These are phyloP conservation scores for Sphagnum fallax DNA, from an alignment of 228 moss, liverwort and hornwort species.

Conservation along the genomic window DNA sequence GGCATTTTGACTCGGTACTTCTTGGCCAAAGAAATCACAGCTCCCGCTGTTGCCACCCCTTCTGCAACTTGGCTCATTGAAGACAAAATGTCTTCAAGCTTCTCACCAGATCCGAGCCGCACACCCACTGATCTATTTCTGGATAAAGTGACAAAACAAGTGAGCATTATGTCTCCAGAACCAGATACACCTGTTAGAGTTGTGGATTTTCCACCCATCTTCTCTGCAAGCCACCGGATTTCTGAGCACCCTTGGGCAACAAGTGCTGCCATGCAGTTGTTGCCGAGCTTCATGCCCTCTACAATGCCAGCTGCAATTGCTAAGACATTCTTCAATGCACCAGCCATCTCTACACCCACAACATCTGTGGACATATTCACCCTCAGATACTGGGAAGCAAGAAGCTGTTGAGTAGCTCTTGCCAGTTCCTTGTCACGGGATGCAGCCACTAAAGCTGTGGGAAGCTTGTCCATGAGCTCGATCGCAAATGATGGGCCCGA, in stretches of 20 bases:
- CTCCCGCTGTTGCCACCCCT: constrained; percentile 91
- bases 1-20: constrained; percentile 99
- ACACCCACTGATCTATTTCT: constrained; percentile 87
- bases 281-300: constrained; percentile 91
- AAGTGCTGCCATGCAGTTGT: constrained; percentile 95
- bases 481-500: constrained; percentile 91
- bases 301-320: constrained; percentile 95
- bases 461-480: constrained; percentile 93
- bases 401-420: constrained; percentile 73
- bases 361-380: constrained; percentile 85
- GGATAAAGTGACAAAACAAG: constrained; percentile 82
- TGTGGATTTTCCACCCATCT: constrained; percentile 90
- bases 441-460: constrained; percentile 87
- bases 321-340: constrained; percentile 88
- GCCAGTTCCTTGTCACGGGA: constrained; percentile 87
- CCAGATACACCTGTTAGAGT: constrained; percentile 88
- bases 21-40: constrained; percentile 82
- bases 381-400: constrained; percentile 75
- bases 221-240: constrained; percentile 96
- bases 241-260: constrained; percentile 92
- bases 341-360: constrained; percentile 96
- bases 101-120: constrained; percentile 84
- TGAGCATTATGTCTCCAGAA: constrained; percentile 97
- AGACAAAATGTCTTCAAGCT: constrained; percentile 75
- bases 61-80: constrained; percentile 95